Conservation (phyloP, 306 rosid species). For the Cucumis cinereus region DNA sequence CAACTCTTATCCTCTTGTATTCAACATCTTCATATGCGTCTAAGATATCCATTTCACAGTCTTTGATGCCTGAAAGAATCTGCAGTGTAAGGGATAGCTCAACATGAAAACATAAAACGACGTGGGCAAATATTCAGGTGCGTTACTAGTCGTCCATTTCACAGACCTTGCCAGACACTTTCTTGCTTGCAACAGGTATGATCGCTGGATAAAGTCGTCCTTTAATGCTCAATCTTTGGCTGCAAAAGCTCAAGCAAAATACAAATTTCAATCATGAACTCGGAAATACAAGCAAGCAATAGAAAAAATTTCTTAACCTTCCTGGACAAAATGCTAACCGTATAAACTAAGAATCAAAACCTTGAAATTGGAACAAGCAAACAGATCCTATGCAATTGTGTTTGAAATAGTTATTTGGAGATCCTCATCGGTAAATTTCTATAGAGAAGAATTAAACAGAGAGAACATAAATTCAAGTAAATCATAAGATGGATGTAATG, state of each 20-base stretch:
- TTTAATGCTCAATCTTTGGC: conserved; percentile 71
- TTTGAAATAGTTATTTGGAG: neutral
- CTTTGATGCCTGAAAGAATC: conserved; percentile 62
- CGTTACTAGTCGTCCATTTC: neutral
- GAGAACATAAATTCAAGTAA: neutral
- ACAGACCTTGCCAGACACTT: conserved; percentile 59
- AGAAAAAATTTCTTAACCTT: neutral
- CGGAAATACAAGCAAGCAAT: neutral
- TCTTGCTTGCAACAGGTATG: conserved; percentile 40
- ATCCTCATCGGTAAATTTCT: neutral
- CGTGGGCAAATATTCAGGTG: neutral
- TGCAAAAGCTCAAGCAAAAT: conserved; percentile 11
- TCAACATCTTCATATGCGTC: conserved; percentile 78
- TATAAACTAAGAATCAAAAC: neutral
- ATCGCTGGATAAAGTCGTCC: conserved; percentile 89
- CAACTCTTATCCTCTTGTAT: conserved; percentile 52
- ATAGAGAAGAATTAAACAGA: neutral
- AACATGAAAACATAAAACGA: neutral
- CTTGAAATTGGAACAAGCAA: neutral
- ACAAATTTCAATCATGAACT: neutral
- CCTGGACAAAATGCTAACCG: neutral
- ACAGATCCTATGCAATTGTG: neutral
- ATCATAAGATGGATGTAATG: neutral
- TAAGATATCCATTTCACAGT: conserved; percentile 41
- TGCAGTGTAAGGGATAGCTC: conserved; percentile 15